phyloP scores from a whole-genome alignment of 441 rosid genomes.

The Monsonia emarginata region DNA sequence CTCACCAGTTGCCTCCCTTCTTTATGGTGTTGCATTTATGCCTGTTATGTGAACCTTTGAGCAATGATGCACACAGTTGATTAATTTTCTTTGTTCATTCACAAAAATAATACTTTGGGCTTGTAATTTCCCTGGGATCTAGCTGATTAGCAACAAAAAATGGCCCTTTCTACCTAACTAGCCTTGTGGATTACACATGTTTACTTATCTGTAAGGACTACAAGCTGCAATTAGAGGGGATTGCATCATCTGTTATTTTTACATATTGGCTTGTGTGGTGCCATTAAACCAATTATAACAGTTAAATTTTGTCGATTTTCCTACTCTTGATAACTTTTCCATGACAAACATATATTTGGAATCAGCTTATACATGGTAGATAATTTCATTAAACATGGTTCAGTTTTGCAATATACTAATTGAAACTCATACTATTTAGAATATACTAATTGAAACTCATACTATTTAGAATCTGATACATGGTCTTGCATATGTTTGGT shows the following conservation, averaged over 20 bases:
- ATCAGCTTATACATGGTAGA: background rate
- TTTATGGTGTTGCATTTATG: background rate
- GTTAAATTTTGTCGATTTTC: background rate
- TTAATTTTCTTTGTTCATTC: background rate
- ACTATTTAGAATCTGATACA: background rate
- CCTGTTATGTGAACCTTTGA: background rate
- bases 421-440: constrained; percentile 8
- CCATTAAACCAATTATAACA: background rate
- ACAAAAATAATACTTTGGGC: background rate
- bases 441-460: background rate
- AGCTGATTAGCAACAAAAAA: background rate
- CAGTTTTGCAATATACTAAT: background rate
- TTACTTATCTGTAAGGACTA: background rate
- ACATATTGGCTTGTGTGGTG: background rate
- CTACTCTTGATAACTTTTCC: background rate
- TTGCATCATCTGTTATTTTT: background rate
- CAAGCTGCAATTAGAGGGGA: background rate
- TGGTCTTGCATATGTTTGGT: background rate
- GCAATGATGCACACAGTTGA: background rate
- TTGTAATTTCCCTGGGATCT: background rate
- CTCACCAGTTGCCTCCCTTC: background rate
- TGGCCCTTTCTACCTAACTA: background rate
- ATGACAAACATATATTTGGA: background rate
- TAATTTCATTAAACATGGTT: background rate
- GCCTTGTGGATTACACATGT: background rate